These are phyloP conservation scores for Boletus rubroflammeus DNA, from an alignment of 768 basidiomycete genomes.

Conservation along the genomic window DNA sequence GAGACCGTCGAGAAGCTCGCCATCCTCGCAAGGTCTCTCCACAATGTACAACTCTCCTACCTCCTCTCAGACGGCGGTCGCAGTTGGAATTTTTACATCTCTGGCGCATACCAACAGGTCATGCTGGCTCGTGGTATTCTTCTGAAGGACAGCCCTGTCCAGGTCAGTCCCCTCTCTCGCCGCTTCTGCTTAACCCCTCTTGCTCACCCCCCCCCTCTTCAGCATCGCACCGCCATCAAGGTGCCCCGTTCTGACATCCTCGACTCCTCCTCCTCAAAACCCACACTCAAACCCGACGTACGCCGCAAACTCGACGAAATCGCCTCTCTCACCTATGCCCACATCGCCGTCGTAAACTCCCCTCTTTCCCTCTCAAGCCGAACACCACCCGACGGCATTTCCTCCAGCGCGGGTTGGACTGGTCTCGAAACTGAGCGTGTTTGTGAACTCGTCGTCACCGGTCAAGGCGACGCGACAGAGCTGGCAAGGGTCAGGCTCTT, in stretches of 20 bases:
- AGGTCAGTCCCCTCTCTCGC: conserved; percentile 43
- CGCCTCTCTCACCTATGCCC: conserved; percentile 86
- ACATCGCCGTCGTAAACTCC: conserved; percentile 91
- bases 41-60: conserved; percentile 83
- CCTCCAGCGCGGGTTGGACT: conserved; percentile 74
- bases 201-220: conserved; percentile 16
- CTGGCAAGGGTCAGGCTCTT: conserved; percentile 86
- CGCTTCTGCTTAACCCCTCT: conserved; percentile 4
- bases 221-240: conserved; percentile 86
- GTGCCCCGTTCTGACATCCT: conserved; percentile 92
- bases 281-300: conserved; percentile 77
- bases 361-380: conserved; percentile 70
- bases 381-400: conserved; percentile 74
- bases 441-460: conserved; percentile 90
- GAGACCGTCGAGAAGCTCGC: conserved; percentile 80
- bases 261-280: conserved; percentile 76
- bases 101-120: conserved; percentile 89
- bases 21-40: conserved; percentile 73
- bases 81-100: conserved; percentile 87
- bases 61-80: conserved; percentile 61
- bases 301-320: conserved; percentile 89
- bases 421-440: conserved; percentile 93
- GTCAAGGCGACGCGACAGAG: conserved; percentile 84
- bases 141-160: conserved; percentile 83
- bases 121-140: conserved; percentile 87